These are phyloP conservation scores for Cystobasidium ongulense DNA, from an alignment of 768 basidiomycete genomes.

Conservation along the genomic window DNA sequence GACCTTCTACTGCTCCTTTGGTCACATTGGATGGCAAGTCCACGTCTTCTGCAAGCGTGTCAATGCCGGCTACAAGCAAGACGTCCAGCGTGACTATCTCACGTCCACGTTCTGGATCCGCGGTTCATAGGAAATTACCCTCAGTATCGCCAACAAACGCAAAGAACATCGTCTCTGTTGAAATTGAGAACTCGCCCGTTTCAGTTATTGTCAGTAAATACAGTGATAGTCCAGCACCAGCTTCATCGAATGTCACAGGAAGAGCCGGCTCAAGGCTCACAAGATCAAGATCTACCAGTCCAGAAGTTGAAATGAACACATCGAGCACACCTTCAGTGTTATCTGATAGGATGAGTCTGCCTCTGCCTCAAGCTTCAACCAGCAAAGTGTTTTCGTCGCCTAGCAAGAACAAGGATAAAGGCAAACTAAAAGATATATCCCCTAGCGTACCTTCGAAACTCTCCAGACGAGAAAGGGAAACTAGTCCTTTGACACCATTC, in stretches of 20 bases:
- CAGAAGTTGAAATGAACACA: not conserved
- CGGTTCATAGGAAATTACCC: not conserved
- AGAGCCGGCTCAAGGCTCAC: not conserved
- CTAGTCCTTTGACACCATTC: not conserved
- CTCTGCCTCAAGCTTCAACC: not conserved
- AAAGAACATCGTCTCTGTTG: not conserved
- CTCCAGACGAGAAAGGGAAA: not conserved
- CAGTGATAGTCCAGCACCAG: not conserved
- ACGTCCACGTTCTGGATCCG: not conserved
- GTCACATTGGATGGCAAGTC: not conserved
- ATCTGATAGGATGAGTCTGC: not conserved
- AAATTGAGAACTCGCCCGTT: not conserved
- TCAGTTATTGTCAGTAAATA: not conserved
- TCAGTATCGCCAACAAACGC: not conserved
- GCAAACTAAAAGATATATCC: not conserved
- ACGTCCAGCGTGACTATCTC: not conserved
- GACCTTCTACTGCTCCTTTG: not conserved
- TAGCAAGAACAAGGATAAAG: not conserved
- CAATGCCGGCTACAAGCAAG: not conserved
- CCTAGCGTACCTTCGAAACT: not conserved
- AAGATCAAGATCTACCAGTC: not conserved
- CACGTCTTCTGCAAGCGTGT: not conserved
- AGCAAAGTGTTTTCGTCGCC: not conserved
- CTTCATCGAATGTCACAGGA: not conserved
- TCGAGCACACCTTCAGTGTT: not conserved